Evolutionary conservation across 2,329 filamentous ascomycete species (phyloP).

Genomic region (Stagonosporopsis cucurbitacearum): DNA sequence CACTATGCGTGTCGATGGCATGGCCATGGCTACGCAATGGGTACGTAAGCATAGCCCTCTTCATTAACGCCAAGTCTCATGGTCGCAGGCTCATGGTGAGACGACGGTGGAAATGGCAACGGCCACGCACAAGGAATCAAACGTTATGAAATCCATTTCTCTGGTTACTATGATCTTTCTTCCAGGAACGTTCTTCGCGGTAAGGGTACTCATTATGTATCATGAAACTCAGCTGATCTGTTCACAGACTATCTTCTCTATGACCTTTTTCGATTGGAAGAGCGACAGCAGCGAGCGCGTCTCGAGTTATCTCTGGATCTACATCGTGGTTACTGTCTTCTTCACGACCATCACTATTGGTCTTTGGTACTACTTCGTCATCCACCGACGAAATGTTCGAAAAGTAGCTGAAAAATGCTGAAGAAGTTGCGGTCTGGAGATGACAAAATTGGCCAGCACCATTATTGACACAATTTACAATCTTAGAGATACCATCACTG

Average conservation of each 20-base stretch:
- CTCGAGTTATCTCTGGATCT: slow-evolving; percentile 28
- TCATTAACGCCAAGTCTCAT: neutral
- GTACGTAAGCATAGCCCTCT: neutral
- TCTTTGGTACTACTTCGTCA: slow-evolving; percentile 27
- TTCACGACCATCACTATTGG: slow-evolving; percentile 23
- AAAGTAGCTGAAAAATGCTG: neutral
- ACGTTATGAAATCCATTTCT: slow-evolving; percentile 29
- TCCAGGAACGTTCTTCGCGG: slow-evolving; percentile 33
- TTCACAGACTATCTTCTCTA: slow-evolving; percentile 25
- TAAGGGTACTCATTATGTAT: slow-evolving; percentile 1
- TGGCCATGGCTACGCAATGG: slow-evolving; percentile 38
- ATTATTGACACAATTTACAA: too few species aligned
- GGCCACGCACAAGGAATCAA: slow-evolving; percentile 26
- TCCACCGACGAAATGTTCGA: neutral
- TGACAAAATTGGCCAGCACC: too few species aligned
- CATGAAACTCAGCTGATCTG: neutral
- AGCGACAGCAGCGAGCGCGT: slow-evolving; percentile 6
- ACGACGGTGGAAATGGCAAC: slow-evolving; percentile 28
- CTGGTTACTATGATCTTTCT: slow-evolving; percentile 34
- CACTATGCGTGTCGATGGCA: slow-evolving; percentile 32
- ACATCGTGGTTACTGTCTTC: slow-evolving; percentile 22
- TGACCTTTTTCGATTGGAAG: slow-evolving; percentile 31
- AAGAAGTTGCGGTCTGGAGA: too few species aligned
- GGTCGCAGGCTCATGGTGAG: neutral
- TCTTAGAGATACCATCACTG: too few species aligned